Evolutionary conservation across 2,329 filamentous ascomycete genomes (phyloP), one percentile per base, ranked within the genome.

Genomic region (Emergomyces pasteurianus): DNA sequence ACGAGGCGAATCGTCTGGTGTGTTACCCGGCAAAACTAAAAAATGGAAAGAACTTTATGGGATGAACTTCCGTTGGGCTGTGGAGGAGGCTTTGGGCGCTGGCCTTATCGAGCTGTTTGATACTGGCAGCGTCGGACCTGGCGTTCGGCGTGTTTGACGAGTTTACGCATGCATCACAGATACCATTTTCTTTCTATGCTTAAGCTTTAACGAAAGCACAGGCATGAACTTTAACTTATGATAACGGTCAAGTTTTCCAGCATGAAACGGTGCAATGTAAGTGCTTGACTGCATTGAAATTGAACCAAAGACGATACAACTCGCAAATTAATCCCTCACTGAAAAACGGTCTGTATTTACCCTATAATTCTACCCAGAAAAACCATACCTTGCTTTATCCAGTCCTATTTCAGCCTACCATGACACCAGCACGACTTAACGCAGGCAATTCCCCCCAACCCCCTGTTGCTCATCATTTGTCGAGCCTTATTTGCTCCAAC

Each of bases 31-130:
- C 0, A 78, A 79, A 65, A 86, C 84, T 18, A 84, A 81, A 71
- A 85, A 84, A 68, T 87, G 84, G 84, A 84, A 79, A 67, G 73
- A 78, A 14, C 80, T 86, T 52, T 80, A 80, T 64, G 84, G 84
- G 0, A 71, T 86, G 72, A 73, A 74, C 31, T 86, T 86, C 65
- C 79, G 81, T 36, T 86, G 83, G 82, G 76, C 81, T 9, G 65
- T 86, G 43, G 83, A 83, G 62, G 83, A 86, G 67, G 81, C 81
- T 63, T 68, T 86, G 18, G 84, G 84, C 0, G 79, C 81, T 26
- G 84, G 84, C 2, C 67, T 85, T 31, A 74, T 86, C 12, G 83
- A 87, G 70, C 67, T 83, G 8, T 87, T 87, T 66, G 80, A 85
- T 65, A 87, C 84, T 5, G 80, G 83, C 21, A 84, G 80, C 66